Conservation (phyloP, 2,329 filamentous ascomycete species). For the Xylaria sp. region DNA sequence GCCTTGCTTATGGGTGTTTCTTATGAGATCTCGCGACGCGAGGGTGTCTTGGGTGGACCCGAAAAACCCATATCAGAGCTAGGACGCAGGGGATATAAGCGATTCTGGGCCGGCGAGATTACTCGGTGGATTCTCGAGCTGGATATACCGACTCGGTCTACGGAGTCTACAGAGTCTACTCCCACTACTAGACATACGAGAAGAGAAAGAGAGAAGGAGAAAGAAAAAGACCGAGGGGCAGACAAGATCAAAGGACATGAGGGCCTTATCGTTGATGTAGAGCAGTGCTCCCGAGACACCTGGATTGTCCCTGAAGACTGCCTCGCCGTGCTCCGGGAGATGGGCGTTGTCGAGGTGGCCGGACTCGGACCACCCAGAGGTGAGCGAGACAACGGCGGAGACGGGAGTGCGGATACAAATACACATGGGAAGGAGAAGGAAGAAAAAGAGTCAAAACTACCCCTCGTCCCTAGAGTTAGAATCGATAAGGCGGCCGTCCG, state of each 20-base stretch:
- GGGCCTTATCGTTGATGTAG: conserved; percentile 68
- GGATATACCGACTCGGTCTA: conserved; percentile 51
- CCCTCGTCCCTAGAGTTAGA: conserved; percentile 58
- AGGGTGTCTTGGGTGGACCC: conserved; percentile 86
- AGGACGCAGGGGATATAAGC: conserved; percentile 81
- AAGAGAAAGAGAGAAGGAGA: conserved; percentile 24
- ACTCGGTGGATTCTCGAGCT: conserved; percentile 71
- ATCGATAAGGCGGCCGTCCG: conserved; percentile 68
- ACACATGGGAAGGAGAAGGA: conserved; percentile 44
- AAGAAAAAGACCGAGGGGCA: conserved; percentile 5
- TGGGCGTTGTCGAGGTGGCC: conserved; percentile 75
- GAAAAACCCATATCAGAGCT: conserved; percentile 93
- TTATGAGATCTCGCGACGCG: conserved; percentile 88
- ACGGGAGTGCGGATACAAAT: conserved; percentile 47
- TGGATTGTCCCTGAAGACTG: conserved; percentile 90
- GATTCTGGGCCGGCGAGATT: conserved; percentile 88
- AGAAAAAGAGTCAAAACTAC: conserved; percentile 19
- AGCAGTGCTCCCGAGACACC: conserved; percentile 78
- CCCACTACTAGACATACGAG: conserved; percentile 7
- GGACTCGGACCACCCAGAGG: conserved; percentile 63
- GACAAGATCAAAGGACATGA: conserved; percentile 36
- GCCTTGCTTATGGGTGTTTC: conserved; percentile 90
- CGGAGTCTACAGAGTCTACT: conserved; percentile 31
- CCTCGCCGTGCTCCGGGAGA: conserved; percentile 78
- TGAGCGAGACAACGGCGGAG: conserved; percentile 68